Percentiles rank a stretch among this genome's conserved stretches.
phyloP scores from a whole-genome alignment of 1,139 yeast species.

The Hemisphaericaspora lyxosophila region DNA sequence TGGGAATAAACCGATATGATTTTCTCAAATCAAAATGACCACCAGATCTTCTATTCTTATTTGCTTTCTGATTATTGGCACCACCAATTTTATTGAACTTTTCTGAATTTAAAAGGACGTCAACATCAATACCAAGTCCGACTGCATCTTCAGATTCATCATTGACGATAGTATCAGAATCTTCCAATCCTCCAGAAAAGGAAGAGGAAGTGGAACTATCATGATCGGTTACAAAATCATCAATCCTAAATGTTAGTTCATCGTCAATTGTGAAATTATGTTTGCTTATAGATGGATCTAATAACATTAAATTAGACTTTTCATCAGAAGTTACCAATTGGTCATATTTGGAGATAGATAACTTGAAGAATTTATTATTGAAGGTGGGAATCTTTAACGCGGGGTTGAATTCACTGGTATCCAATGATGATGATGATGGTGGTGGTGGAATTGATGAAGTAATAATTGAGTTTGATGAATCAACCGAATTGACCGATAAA shows the following conservation, averaged over 20 bases:
- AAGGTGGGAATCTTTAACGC: conserved; percentile 33
- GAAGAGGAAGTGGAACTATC: conserved; percentile 17
- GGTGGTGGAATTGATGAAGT: no score
- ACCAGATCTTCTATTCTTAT: conserved; percentile 1
- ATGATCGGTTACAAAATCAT: conserved; percentile 33
- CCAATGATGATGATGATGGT: no score
- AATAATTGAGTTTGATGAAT: conserved; percentile 19
- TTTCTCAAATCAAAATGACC: conserved; percentile 3
- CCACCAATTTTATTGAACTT: conserved; percentile 37
- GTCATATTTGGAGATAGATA: conserved; percentile 38
- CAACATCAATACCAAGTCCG: conserved; percentile 49
- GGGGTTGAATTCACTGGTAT: conserved; percentile 17
- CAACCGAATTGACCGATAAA: conserved; percentile 29
- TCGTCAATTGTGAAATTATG: conserved; percentile 33
- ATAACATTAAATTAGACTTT: conserved; percentile 15
- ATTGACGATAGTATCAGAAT: conserved; percentile 28
- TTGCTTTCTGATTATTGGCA: conserved; percentile 9
- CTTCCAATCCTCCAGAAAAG: conserved; percentile 24
- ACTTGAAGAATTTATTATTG: conserved; percentile 39
- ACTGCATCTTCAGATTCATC: conserved; percentile 40
- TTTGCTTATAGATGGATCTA: conserved; percentile 20
- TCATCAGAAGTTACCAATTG: conserved; percentile 24
- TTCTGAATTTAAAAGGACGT: conserved; percentile 44
- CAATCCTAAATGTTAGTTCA: conserved; percentile 39
- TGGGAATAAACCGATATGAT: conserved; percentile 32